Evolutionary conservation across 306 rosid species (phyloP), one percentile per base, ranked within the genome.

Genomic region (Gillenia trifoliata): DNA sequence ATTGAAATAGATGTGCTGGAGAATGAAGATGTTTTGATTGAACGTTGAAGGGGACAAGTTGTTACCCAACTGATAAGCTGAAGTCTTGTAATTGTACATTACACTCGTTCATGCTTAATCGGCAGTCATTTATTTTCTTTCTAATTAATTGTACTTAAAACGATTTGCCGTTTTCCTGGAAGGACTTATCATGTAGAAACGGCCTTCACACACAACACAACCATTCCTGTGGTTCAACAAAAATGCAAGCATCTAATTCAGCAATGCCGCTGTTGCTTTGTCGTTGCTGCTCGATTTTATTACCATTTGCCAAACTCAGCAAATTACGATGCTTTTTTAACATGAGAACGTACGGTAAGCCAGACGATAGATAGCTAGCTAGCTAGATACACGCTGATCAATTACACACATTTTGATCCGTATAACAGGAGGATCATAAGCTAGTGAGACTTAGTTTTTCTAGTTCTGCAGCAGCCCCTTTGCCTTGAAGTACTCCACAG

Each of bases 401-500:
- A 61, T 64, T 34, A 17, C 28, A 64, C 28, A 64, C 52, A 15
- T 45, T 30, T 29, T 30, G 68, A 64, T 64, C 45, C 45, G 33
- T 19, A 30, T 33, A 13, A 20, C 25, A 33, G 26, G 68, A 33
- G 36, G 45, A 33, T 26, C 33, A 62, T 31, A 9, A 30, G 33
- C 8, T 29, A 59, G 23, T 6, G 11, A 50, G 31, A 60, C 75
- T 77, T 26, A 29, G 68, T 70, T 50, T n/a, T 22, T 62, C 79
- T 78, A 89, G 25, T 74, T 79, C 79, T 86, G 50, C 23, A 92
- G 84, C 34, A 77, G 16, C 63, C 90, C 93, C 54, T 90, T 83
- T 20, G 86, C 77, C 85, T 85, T 90, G 69, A 92, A 73, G 80
- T 85, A 92, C 74, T 84, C 96, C 75, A 90, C 78, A 81, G 83